Evolutionary conservation across 495 filamentous ascomycete species (phyloP).

Genomic region (Pyronema domesticum): DNA sequence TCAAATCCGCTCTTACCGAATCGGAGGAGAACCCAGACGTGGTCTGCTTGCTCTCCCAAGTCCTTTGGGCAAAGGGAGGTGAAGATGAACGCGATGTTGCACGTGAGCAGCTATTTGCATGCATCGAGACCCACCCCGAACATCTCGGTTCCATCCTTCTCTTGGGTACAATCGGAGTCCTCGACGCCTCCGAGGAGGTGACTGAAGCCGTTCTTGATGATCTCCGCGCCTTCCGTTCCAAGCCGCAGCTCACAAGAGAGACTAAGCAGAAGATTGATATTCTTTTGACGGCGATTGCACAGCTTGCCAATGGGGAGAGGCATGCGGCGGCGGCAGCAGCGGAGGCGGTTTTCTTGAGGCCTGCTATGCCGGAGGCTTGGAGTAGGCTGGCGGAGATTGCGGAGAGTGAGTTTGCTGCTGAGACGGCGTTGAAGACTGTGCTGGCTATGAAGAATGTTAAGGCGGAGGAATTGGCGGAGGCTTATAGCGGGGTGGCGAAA

Average conservation of each 20-base stretch:
- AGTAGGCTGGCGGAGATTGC: conserved; percentile 39
- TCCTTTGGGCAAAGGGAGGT: conserved; percentile 78
- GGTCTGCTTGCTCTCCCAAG: conserved; percentile 70
- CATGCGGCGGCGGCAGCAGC: conserved; percentile 37
- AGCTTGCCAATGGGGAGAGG: conserved; percentile 24
- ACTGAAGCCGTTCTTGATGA: conserved; percentile 66
- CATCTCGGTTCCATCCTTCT: conserved; percentile 65
- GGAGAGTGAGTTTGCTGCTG: conserved; percentile 42
- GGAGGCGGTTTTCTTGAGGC: conserved; percentile 58
- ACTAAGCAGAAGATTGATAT: conserved; percentile 34
- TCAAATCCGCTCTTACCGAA: conserved; percentile 66
- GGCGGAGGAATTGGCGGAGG: conserved; percentile 49
- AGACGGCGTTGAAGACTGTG: conserved; percentile 72
- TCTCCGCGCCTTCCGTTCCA: conserved; percentile 49
- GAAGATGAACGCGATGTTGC: conserved; percentile 57
- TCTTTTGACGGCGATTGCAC: conserved; percentile 39
- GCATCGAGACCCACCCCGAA: conserved; percentile 49
- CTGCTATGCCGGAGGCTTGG: conserved; percentile 62
- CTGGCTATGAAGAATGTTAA: conserved; percentile 45
- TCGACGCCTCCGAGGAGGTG: conserved; percentile 61
- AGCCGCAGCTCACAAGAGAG: conserved; percentile 31
- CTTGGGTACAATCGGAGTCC: conserved; percentile 60
- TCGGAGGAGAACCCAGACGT: conserved; percentile 63
- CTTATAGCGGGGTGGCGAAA: conserved; percentile 59
- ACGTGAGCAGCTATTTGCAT: conserved; percentile 54